Evolutionary conservation across 176 grass and related monocot species (phyloP).

Genomic region (Avena insularis): DNA sequence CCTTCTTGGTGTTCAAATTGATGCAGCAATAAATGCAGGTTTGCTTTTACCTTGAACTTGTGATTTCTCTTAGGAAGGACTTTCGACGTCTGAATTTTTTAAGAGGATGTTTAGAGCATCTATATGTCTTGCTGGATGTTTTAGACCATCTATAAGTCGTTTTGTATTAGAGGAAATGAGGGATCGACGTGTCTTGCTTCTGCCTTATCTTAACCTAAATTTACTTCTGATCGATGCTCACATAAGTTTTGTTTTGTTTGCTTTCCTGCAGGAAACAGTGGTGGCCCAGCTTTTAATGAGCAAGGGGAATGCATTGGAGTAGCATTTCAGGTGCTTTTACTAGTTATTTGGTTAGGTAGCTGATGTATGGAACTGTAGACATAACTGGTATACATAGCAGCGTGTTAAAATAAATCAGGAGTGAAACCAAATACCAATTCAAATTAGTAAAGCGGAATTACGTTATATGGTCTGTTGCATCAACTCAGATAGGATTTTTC

Average conservation of each 20-base stretch:
- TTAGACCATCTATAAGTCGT: neutral
- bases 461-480: neutral
- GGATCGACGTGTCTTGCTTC: constrained; percentile 17
- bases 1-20: constrained; percentile 99
- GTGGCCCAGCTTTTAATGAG: constrained; percentile 97
- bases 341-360: constrained; percentile 21
- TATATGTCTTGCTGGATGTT: constrained; percentile 22
- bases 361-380: constrained; percentile 14
- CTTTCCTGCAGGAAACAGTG: constrained; percentile 89
- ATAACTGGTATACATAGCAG: constrained; percentile 22
- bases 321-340: constrained; percentile 95
- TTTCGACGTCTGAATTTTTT: constrained; percentile 1
- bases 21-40: constrained; percentile 98
- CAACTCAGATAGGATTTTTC: constrained; percentile 14
- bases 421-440: constrained; percentile 4
- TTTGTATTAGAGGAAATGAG: neutral
- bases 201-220: neutral
- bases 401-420: neutral
- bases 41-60: constrained; percentile 30
- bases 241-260: constrained; percentile 30
- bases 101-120: constrained; percentile 20
- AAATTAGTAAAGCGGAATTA: neutral
- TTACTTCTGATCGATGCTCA: neutral
- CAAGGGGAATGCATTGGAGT: constrained; percentile 98
- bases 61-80: neutral